Base-by-base conservation (phyloP, 345 rosid genomes). In the Pistacia integerrima region DNA sequence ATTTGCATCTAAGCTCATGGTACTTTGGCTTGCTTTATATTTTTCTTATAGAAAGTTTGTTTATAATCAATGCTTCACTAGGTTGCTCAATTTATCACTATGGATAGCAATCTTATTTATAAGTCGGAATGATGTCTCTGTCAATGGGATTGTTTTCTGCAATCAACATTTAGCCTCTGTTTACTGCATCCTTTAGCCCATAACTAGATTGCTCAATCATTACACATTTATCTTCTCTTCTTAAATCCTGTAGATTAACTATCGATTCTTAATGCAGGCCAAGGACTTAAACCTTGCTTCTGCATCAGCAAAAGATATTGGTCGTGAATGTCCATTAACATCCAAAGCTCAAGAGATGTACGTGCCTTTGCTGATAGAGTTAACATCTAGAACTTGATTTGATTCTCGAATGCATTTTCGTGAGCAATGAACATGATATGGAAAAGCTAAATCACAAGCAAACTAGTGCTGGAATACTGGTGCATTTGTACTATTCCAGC, bases 1-100 rank as follows among this genome's bases (percentile, higher is more conserved):
- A 36, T 95, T 95, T 70, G 80, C 97, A 69, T 71, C 92, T 60
- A 91, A 89, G 79, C 95, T 95, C 49, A 93, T 95, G 99, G 99
- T 93, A 81, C 70, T 82, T 69, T 38, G 44, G 35, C 46, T 30
- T n/a, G 18, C 65, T 28, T 56, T 49, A 41, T n/a, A 7, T 35
- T 20, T 38, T 20, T n/a, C 70, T 48, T 4, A 62, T 8, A 5
- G 11, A 30, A 54, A 3, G 12, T 22, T 14, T 52, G 20, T 33
- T 59, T 18, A 41, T 56, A 30, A 33, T 62, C 28, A 17, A 14
- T 68, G 54, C 74, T 76, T 73, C 65, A 55, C 57, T 35, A 16
- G 25, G 60, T 73, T 63, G 18, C 22, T 30, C 49, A 49, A 35
- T 72, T 44, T 25, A 22, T 7, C 17, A 56, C 41, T 41, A 46